Evolutionary conservation across 1,284 basidiomycete genomes (phyloP).

Genomic region (Malassezia dermatis): DNA sequence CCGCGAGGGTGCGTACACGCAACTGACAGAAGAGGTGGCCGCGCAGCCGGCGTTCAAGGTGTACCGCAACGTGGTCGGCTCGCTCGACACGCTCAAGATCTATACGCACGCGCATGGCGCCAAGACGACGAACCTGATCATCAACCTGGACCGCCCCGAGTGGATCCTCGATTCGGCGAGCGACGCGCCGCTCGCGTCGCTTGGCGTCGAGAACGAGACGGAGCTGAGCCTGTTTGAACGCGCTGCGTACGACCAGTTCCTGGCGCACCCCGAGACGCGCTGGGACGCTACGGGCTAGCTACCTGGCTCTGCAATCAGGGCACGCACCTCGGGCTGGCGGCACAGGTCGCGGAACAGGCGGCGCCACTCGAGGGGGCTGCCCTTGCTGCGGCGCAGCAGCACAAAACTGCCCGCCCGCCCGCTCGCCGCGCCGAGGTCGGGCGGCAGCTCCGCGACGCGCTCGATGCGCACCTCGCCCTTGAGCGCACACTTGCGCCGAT

Average conservation of each 20-base stretch:
- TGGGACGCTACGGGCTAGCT: conserved; percentile 24
- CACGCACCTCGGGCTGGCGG: conserved; percentile 10
- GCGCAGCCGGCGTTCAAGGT: conserved; percentile 27
- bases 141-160: conserved; percentile 44
- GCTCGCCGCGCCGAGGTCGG: conserved; percentile 8
- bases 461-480: conserved; percentile 41
- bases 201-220: conserved; percentile 42
- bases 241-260: conserved; percentile 33
- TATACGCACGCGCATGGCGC: conserved; percentile 89
- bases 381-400: conserved; percentile 45
- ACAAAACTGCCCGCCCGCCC: conserved; percentile 23
- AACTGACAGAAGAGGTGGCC: conserved; percentile 19
- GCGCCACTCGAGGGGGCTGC: conserved; percentile 49
- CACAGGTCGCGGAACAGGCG: conserved; percentile 42
- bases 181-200: conserved; percentile 22
- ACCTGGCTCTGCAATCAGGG: neutral
- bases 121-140: conserved; percentile 54
- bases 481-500: conserved; percentile 43
- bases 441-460: conserved; percentile 14
- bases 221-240: conserved; percentile 42
- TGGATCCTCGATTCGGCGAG: conserved; percentile 26
- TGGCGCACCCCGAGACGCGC: conserved; percentile 33
- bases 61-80: conserved; percentile 28
- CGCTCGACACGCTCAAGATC: conserved; percentile 71
- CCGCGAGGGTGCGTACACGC: conserved; percentile 54